Base-by-base conservation (phyloP, 441 rosid species). In the Erysimum pusillum region DNA sequence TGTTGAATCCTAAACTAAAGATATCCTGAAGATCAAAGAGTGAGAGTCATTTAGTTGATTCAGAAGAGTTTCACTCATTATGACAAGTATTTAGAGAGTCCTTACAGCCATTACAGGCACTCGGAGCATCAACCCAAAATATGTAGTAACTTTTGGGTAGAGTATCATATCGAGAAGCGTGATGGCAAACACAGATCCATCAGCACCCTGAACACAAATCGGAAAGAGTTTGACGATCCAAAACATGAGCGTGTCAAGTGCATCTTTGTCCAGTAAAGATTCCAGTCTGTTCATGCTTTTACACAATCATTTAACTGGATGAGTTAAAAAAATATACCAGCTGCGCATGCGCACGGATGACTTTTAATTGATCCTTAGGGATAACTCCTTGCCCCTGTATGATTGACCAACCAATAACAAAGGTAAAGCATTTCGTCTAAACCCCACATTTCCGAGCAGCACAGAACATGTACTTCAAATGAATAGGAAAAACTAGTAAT, bases 181-280 rank as follows among this genome's bases (percentile, higher is more conserved):
- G 73, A 92, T 89, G 64, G 98, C 98, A 76, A 84, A 85, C 63
- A 94, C 94, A 45, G 97, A 86, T 57, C 91, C 98, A 34, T 93
- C 85, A 15, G 98, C 90, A 7, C 98, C 97, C 97, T 87, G 31
- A 65, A 62, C 22, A 75, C 77, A 42, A 56, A 59, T 57, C 44
- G 4, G 5, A 36, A 71, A 35, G 71, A 51, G 56, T 4, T 76
- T 67, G 9, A 9, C 32, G 69, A 64, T 64, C 42, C 57, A 46
- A 65, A 64, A 8, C 42, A n/a, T 41, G 20, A 6, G 51, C 18
- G 2, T 45, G 9, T 22, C 25, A 2, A 22, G 25, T 54, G 28
- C 41, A 28, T 54, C 52, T 54, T n/a, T 53, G 31, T 63, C 65
- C 57, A 63, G 15, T 38, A 69, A 15, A 56, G 11, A 62, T 38